phyloP scores from a whole-genome alignment of 495 filamentous ascomycete species.

The Talaromyces ruber region DNA sequence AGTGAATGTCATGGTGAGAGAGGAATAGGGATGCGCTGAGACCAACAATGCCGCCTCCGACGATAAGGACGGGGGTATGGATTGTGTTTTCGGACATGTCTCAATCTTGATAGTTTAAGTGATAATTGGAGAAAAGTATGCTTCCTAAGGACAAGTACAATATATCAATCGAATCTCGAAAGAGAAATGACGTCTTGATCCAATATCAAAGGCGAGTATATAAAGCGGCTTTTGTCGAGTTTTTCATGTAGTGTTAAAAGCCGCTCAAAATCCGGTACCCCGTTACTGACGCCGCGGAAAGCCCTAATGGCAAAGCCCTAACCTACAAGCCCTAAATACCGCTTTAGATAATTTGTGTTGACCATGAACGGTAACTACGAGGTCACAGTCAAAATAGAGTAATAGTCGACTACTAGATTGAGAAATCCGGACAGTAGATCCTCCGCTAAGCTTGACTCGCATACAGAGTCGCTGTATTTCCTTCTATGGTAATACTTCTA shows the following conservation, averaged over 20 bases:
- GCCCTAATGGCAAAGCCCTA: not conserved
- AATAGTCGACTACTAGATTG: not conserved
- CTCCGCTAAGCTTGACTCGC: not conserved
- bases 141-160: not conserved
- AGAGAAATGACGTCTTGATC: not conserved
- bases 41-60: conserved; percentile 20
- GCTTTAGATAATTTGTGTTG: not conserved
- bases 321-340: not conserved
- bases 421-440: not conserved
- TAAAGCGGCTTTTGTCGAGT: not conserved
- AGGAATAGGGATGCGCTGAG: conserved; percentile 16
- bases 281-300: not conserved
- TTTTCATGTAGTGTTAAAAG: not conserved
- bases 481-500: not conserved
- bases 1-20: conserved; percentile 11
- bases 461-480: not conserved
- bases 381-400: not conserved
- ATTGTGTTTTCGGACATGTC: not conserved
- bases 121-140: not conserved
- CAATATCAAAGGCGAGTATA: not conserved
- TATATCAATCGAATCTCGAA: not conserved
- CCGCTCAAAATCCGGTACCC: not conserved
- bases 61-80: conserved; percentile 11
- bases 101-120: not conserved
- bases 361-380: not conserved